Percentiles rank a stretch among this genome's conserved stretches.
Conservation (phyloP, 345 rosid species). For the Draba incana region DNA sequence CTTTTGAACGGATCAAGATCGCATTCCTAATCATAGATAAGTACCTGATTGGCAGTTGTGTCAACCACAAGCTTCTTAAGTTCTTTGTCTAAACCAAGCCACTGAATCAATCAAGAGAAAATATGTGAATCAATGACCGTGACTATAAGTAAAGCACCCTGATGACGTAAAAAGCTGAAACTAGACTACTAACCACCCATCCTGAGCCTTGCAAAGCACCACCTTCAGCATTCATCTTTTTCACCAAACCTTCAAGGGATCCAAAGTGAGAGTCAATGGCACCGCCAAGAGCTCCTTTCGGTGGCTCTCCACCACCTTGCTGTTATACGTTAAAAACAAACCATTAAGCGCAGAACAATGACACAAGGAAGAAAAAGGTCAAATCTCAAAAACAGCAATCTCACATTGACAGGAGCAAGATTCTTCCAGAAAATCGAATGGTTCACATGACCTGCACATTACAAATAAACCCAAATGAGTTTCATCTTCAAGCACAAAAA, state of each 20-base stretch:
- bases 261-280: slow-evolving; percentile 86
- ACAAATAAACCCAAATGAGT: not conserved
- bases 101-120: slow-evolving; percentile 47
- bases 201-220: slow-evolving; percentile 98
- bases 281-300: slow-evolving; percentile 69
- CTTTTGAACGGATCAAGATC: not conserved
- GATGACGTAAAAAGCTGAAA: not conserved
- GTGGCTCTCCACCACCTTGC: slow-evolving; percentile 97
- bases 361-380: not conserved
- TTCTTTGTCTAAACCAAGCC: slow-evolving; percentile 92
- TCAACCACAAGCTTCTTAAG: slow-evolving; percentile 85
- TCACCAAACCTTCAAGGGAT: slow-evolving; percentile 70
- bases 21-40: not conserved
- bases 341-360: slow-evolving; percentile 17
- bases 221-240: slow-evolving; percentile 89
- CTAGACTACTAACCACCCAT: slow-evolving; percentile 81
- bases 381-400: slow-evolving; percentile 29
- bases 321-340: slow-evolving; percentile 36
- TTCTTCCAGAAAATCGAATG: slow-evolving; percentile 96
- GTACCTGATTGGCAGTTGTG: slow-evolving; percentile 92
- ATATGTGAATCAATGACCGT: slow-evolving; percentile 18
- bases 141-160: not conserved
- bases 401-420: slow-evolving; percentile 69
- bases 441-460: slow-evolving; percentile 78
- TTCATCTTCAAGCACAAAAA: not conserved